These are phyloP conservation scores for Populus davidiana DNA, from an alignment of 345 rosid species.

Conservation along the genomic window DNA sequence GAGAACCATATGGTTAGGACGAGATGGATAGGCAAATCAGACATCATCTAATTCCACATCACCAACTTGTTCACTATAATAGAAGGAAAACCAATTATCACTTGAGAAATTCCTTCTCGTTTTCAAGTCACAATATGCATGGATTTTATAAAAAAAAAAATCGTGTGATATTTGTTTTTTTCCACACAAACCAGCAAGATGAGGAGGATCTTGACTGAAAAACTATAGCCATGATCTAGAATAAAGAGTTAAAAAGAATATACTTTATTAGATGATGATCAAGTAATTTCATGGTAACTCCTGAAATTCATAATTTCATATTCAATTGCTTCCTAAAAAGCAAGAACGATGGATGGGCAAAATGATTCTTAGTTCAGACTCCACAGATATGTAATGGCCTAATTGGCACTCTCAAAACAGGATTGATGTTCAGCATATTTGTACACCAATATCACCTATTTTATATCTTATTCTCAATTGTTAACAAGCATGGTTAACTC, in stretches of 20 bases:
- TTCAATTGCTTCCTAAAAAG: too few relatives aligned
- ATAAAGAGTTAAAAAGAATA: not conserved
- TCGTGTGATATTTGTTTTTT: too few relatives aligned
- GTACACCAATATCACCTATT: too few relatives aligned
- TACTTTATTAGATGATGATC: not conserved
- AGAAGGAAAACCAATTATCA: not conserved
- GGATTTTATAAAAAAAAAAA: not conserved
- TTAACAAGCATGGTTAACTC: not conserved
- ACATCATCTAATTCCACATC: slow-evolving; percentile 83
- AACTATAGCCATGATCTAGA: not conserved
- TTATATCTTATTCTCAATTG: not conserved
- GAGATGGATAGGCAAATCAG: slow-evolving; percentile 98
- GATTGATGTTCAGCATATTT: not conserved
- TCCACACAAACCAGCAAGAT: not conserved
- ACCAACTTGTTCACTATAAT: slow-evolving; percentile 67
- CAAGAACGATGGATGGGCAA: not conserved
- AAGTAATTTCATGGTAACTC: too few relatives aligned
- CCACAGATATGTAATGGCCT: not conserved
- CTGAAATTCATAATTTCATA: not conserved
- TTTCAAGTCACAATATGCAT: not conserved
- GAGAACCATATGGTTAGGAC: slow-evolving; percentile 84
- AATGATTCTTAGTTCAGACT: not conserved
- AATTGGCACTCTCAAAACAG: not conserved
- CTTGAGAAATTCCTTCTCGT: not conserved
- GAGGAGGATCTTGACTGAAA: not conserved